Evolutionary conservation across 352 stramenopile species (phyloP).

Genomic region (Pythium sp.): DNA sequence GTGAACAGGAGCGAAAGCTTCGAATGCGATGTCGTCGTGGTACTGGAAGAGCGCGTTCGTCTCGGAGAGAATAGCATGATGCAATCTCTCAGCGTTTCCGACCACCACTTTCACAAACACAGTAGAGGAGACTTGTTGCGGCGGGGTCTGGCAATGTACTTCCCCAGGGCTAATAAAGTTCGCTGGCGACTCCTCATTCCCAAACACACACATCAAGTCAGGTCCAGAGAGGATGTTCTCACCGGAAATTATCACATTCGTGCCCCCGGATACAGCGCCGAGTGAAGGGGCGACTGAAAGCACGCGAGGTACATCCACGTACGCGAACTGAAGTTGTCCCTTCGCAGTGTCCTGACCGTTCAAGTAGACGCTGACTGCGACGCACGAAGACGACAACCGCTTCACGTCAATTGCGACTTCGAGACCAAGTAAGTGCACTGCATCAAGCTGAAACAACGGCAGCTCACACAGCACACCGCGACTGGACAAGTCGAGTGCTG

Average conservation of each 20-base stretch:
- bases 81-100: constrained; percentile 15
- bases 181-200: constrained; percentile 26
- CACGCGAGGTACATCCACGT: constrained; percentile 28
- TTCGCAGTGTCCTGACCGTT: constrained; percentile 26
- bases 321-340: constrained; percentile 20
- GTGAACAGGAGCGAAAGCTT: constrained; percentile 30
- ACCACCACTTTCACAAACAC: constrained; percentile 35
- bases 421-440: constrained; percentile 18
- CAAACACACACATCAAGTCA: constrained; percentile 41
- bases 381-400: constrained; percentile 22
- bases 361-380: constrained; percentile 21
- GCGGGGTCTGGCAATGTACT: constrained; percentile 28
- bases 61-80: constrained; percentile 25
- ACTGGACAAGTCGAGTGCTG: not conserved
- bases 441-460: constrained; percentile 17
- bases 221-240: constrained; percentile 30
- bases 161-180: constrained; percentile 24
- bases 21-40: constrained; percentile 24
- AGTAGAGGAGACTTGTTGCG: constrained; percentile 17
- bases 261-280: constrained; percentile 33
- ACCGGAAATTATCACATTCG: constrained; percentile 32
- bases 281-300: constrained; percentile 19
- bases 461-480: constrained; percentile 12
- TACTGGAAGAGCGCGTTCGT: constrained; percentile 36
- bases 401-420: constrained; percentile 24